phyloP scores from a whole-genome alignment of 2,329 filamentous ascomycete species.

The Fulvia fulva region DNA sequence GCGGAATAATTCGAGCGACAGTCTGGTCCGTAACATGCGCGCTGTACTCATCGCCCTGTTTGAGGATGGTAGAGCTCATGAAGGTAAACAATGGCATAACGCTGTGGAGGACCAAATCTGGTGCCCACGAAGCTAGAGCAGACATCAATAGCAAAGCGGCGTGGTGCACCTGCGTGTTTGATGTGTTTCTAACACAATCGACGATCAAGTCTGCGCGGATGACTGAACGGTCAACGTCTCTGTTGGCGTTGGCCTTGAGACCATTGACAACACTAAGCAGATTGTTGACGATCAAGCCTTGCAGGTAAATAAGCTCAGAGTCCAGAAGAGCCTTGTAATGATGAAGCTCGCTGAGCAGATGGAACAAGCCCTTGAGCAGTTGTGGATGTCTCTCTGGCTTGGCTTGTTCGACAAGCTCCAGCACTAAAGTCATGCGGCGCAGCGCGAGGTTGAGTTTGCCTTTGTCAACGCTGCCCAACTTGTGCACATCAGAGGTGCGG shows the following conservation, averaged over 20 bases:
- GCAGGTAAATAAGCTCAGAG: constrained; percentile 84
- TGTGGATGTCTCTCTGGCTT: constrained; percentile 70
- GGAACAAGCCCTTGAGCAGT: constrained; percentile 75
- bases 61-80: constrained; percentile 86
- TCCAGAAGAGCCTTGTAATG: constrained; percentile 75
- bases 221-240: constrained; percentile 66
- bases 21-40: constrained; percentile 92
- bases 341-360: constrained; percentile 79
- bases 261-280: constrained; percentile 79
- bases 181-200: constrained; percentile 86
- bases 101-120: constrained; percentile 88
- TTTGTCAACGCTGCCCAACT: constrained; percentile 58
- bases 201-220: constrained; percentile 88
- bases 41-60: constrained; percentile 94
- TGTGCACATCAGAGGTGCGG: constrained; percentile 56
- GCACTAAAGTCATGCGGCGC: constrained; percentile 75
- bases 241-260: constrained; percentile 50
- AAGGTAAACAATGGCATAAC: constrained; percentile 99
- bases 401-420: constrained; percentile 83
- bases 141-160: constrained; percentile 84
- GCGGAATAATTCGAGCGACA: constrained; percentile 88
- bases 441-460: constrained; percentile 65
- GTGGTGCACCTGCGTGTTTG: constrained; percentile 91
- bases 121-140: constrained; percentile 77
- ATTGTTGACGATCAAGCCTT: constrained; percentile 77